phyloP scores from a whole-genome alignment of 257 asterid genomes.

The Gentiana straminea region DNA sequence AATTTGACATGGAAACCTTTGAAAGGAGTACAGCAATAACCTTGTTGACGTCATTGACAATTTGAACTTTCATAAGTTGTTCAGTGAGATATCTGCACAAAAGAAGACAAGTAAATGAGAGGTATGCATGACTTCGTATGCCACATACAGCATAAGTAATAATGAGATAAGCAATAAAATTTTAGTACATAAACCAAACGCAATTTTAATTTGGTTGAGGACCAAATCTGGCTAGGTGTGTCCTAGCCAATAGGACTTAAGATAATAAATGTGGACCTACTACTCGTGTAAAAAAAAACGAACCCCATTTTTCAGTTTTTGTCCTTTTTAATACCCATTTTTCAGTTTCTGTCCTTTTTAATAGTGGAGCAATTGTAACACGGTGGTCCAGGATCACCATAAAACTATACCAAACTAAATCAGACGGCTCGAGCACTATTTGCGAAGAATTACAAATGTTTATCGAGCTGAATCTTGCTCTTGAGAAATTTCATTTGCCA shows the following conservation, averaged over 20 bases:
- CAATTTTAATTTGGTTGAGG: no score
- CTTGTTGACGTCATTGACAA: slow-evolving; percentile 88
- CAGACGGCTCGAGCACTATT: no score
- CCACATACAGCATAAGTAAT: neutral
- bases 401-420: no score
- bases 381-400: no score
- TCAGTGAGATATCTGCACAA: slow-evolving; percentile 61
- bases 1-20: slow-evolving; percentile 4
- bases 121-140: neutral
- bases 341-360: no score
- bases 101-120: slow-evolving; percentile 3
- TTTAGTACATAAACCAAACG: neutral
- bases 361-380: no score
- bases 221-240: neutral
- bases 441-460: no score
- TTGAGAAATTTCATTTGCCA: no score
- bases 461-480: no score
- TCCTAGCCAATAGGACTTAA: neutral
- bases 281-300: neutral
- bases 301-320: no score
- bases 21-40: slow-evolving; percentile 31
- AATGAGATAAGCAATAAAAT: neutral
- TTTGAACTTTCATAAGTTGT: slow-evolving; percentile 66
- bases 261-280: neutral
- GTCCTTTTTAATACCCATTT: no score